Evolutionary conservation across 2,329 filamentous ascomycete genomes (phyloP).

Genomic region (Pseudocercospora ulei): DNA sequence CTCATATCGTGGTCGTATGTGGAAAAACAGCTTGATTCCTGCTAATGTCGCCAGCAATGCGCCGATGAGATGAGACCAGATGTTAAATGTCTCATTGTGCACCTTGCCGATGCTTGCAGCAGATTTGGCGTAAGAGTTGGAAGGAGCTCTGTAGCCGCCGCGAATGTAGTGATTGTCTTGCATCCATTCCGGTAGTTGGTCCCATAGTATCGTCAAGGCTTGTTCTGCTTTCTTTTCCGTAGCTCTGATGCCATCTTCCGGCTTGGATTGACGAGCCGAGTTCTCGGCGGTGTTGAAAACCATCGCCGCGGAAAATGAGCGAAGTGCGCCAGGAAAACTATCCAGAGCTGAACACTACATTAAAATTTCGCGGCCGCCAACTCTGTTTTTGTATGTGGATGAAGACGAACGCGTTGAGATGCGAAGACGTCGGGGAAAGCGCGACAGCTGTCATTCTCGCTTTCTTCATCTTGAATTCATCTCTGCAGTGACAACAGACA

Average conservation of each 20-base stretch:
- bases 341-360: background rate
- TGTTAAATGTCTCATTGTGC: constrained; percentile 63
- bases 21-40: constrained; percentile 47
- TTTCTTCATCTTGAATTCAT: no score
- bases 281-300: background rate
- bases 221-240: constrained; percentile 34
- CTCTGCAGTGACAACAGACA: no score
- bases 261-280: background rate
- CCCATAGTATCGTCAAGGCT: constrained; percentile 40
- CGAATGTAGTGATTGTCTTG: constrained; percentile 61
- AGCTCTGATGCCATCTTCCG: constrained; percentile 9
- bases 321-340: no score
- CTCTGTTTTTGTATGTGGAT: background rate
- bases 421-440: constrained; percentile 3
- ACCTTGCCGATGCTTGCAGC: constrained; percentile 52
- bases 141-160: constrained; percentile 55
- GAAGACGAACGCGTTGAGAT: constrained; percentile 6
- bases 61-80: constrained; percentile 62
- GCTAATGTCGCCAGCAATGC: constrained; percentile 49
- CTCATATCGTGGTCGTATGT: constrained; percentile 56
- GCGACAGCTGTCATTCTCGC: constrained; percentile 1
- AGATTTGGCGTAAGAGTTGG: constrained; percentile 52
- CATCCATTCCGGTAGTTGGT: constrained; percentile 40
- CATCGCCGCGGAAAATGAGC: background rate
- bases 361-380: background rate